Evolutionary conservation across 139 green algal species (phyloP).

Genomic region (Tetratostichococcus sp.): DNA sequence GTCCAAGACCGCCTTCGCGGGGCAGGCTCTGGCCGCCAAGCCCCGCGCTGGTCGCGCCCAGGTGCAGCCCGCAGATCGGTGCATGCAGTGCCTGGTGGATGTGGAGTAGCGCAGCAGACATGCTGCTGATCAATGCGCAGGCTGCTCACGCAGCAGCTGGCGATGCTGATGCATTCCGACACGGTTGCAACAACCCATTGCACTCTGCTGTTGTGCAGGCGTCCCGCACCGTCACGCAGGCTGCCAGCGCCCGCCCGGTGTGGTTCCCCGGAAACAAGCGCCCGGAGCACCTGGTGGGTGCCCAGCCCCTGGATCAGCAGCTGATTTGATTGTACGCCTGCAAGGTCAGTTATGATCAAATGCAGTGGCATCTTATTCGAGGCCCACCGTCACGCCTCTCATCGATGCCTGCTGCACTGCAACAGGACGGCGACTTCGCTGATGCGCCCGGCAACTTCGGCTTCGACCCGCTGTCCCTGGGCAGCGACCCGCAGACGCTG

Average conservation of each 20-base stretch:
- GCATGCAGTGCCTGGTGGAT: too few relatives aligned
- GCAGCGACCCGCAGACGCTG: slow-evolving; percentile 63
- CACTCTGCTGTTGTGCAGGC: not conserved
- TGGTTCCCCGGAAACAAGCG: not conserved
- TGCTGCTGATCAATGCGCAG: too few relatives aligned
- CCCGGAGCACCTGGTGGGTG: not conserved
- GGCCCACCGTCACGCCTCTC: too few relatives aligned
- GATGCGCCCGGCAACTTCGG: slow-evolving; percentile 23
- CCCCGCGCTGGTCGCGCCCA: not conserved
- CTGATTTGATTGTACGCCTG: not conserved
- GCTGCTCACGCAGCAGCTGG: too few relatives aligned
- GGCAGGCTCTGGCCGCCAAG: not conserved
- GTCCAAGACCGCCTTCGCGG: not conserved
- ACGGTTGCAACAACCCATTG: too few relatives aligned
- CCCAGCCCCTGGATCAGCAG: not conserved
- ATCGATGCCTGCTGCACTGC: not conserved
- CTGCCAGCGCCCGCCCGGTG: slow-evolving; percentile 11
- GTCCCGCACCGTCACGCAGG: slow-evolving; percentile 10
- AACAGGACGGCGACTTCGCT: not conserved
- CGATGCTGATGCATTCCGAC: too few relatives aligned
- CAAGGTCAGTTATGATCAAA: not conserved
- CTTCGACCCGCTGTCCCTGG: slow-evolving; percentile 82
- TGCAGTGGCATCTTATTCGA: too few relatives aligned
- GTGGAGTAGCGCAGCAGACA: too few relatives aligned
- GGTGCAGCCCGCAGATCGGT: not conserved